Conservation (phyloP, 306 rosid species). For the Purshia tridentata region DNA sequence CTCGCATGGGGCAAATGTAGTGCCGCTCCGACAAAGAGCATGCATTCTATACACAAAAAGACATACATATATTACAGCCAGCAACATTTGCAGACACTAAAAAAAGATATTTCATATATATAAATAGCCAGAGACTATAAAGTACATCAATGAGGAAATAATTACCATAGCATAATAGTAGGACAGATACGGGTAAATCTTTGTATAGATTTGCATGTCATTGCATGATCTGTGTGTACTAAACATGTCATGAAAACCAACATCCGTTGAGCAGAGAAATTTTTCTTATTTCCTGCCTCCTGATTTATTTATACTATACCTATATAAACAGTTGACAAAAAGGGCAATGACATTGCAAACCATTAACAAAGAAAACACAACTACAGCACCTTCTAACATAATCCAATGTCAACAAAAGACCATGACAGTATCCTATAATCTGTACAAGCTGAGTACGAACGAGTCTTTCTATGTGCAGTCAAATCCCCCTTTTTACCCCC, state of each 20-base stretch:
- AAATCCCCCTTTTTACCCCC: constrained; percentile 36
- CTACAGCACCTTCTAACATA: constrained; percentile 34
- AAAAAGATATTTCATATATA: neutral
- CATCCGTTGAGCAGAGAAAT: constrained; percentile 26
- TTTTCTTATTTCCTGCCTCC: constrained; percentile 30
- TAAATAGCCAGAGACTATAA: constrained; percentile 10
- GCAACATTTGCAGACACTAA: neutral
- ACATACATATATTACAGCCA: neutral
- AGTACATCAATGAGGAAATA: neutral
- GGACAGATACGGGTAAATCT: neutral
- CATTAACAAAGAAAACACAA: constrained; percentile 34
- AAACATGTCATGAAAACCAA: constrained; percentile 23
- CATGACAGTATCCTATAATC: constrained; percentile 45
- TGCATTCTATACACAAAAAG: too few species aligned
- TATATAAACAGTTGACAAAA: constrained; percentile 40
- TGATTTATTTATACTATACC: constrained; percentile 46
- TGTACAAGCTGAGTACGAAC: constrained; percentile 55
- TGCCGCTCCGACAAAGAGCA: too few species aligned
- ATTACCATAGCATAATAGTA: neutral
- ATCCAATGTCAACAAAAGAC: constrained; percentile 19
- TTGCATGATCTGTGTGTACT: constrained; percentile 29
- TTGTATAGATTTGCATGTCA: constrained; percentile 33
- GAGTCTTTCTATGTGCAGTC: constrained; percentile 48
- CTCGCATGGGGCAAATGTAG: too few species aligned
- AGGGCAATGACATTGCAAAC: constrained; percentile 42